Evolutionary conservation across 345 rosid species (phyloP).

Genomic region (Cardamine occulta): DNA sequence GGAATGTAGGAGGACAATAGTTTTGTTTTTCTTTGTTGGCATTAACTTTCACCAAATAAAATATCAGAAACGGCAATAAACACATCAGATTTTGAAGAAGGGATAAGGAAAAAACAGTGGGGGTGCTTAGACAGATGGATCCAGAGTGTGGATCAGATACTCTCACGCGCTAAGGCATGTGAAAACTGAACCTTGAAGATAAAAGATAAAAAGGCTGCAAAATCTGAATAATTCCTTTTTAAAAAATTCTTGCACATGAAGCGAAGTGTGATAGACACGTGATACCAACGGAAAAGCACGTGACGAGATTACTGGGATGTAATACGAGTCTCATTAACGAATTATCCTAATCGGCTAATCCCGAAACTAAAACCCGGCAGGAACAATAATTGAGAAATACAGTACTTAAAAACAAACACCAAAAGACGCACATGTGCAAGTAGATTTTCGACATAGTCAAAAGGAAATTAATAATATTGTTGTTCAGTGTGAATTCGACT

Average conservation of each 20-base stretch:
- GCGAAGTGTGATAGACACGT: conserved; percentile 36
- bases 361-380: neutral
- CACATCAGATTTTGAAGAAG: neutral
- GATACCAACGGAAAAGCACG: conserved; percentile 39
- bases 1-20: neutral
- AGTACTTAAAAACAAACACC: neutral
- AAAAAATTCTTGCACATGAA: conserved; percentile 33
- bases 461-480: neutral
- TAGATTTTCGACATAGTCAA: neutral
- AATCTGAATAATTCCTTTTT: conserved; percentile 32
- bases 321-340: neutral
- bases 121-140: conserved; percentile 18
- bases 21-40: neutral
- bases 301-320: conserved; percentile 8
- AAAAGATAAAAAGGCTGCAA: conserved; percentile 43
- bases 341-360: conserved; percentile 24
- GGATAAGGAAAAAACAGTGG: neutral
- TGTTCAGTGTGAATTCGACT: neutral
- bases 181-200: conserved; percentile 14
- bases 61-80: neutral
- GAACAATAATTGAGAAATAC: neutral
- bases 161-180: conserved; percentile 23
- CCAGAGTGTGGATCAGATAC: conserved; percentile 3
- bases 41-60: neutral
- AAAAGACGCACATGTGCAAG: conserved; percentile 13